Percentiles rank a stretch among this genome's conserved stretches.
These are phyloP conservation scores for Daldinia eschscholtzii DNA, from an alignment of 2,329 filamentous ascomycete species.

Conservation along the genomic window DNA sequence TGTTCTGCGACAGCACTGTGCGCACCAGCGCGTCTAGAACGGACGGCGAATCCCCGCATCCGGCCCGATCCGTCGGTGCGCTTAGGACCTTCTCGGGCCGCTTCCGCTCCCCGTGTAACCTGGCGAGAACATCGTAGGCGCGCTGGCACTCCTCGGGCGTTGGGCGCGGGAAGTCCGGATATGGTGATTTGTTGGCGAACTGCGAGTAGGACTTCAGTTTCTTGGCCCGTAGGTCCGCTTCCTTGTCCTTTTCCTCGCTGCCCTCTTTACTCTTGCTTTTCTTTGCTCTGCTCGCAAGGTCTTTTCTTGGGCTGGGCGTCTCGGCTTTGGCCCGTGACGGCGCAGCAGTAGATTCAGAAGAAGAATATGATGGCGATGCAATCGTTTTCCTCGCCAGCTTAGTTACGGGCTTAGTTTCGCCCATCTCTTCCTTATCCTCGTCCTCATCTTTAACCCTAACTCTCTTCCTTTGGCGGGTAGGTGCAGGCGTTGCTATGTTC, in stretches of 20 bases:
- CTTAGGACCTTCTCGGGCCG: slow-evolving; percentile 69
- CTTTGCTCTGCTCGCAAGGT: background rate
- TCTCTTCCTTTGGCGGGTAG: slow-evolving; percentile 35
- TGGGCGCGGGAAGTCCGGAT: slow-evolving; percentile 74
- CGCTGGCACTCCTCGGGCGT: slow-evolving; percentile 75
- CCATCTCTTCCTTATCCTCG: slow-evolving; percentile 19
- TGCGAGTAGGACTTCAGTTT: slow-evolving; percentile 60
- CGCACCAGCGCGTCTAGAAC: slow-evolving; percentile 66
- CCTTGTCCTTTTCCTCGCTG: slow-evolving; percentile 40
- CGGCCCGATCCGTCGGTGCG: slow-evolving; percentile 73
- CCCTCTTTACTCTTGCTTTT: slow-evolving; percentile 25
- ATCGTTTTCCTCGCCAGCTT: slow-evolving; percentile 18
- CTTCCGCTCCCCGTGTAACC: slow-evolving; percentile 72
- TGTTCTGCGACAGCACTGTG: slow-evolving; percentile 67
- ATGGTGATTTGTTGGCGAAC: slow-evolving; percentile 67
- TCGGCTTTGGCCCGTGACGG: slow-evolving; percentile 27
- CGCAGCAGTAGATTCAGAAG: background rate
- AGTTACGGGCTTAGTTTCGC: slow-evolving; percentile 5
- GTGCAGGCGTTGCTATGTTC: slow-evolving; percentile 2
- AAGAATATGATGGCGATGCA: slow-evolving; percentile 11
- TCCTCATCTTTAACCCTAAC: slow-evolving; percentile 40
- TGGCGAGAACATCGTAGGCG: slow-evolving; percentile 74
- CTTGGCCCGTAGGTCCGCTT: slow-evolving; percentile 54
- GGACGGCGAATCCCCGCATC: slow-evolving; percentile 65
- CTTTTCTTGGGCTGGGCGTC: slow-evolving; percentile 29